Evolutionary conservation across 176 grass and related monocot genomes (phyloP), one percentile per base, ranked within the genome.

Genomic region (Oryza glaberrima): DNA sequence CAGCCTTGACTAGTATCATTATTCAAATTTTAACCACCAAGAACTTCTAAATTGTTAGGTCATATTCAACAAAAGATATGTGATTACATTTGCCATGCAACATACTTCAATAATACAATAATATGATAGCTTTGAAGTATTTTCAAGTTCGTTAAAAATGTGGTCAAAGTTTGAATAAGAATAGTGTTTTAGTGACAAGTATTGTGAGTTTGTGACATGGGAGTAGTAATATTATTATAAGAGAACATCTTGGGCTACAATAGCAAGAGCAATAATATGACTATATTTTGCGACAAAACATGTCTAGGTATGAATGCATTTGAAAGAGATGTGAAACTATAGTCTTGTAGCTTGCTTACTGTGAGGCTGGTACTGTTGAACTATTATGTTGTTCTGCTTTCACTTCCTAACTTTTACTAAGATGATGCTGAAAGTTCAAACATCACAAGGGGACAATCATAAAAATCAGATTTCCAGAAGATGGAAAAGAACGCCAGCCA

Each of bases 291-390:
- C 5, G 77, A 82, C 12, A 1, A 34, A 70, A 69, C 35, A 66
- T 69, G 20, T 63, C 14, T 34, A 65, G 69, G 40, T 41, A 41
- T 41, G 38, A 41, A 41, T 67, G 65, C 19, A 43, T 77, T 63
- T 45, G 38, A 47, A 38, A 76, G 23, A 58, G 70, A 76, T 41
- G 67, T 87, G 23, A 81, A 75, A 67, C 52, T 75, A 35, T 34
- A 70, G 47, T 38, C 9, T 48, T 20, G 17, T 46, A 45, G 32
- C 46, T 54, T 47, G 78, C 47, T 20, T 82, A 48, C 38, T 69
- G 38, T 17, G 20, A 67, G 22, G 11, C 22, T 52, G 65, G 3
- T 83, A 22, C 13, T 63, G 23, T 65, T 66, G 20, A 71, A 77
- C 52, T 65, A 61, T 48, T 82, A 40, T 30, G 6, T 34, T 63